phyloP scores from a whole-genome alignment of 1,139 yeast genomes.

The Pichia terricola region DNA sequence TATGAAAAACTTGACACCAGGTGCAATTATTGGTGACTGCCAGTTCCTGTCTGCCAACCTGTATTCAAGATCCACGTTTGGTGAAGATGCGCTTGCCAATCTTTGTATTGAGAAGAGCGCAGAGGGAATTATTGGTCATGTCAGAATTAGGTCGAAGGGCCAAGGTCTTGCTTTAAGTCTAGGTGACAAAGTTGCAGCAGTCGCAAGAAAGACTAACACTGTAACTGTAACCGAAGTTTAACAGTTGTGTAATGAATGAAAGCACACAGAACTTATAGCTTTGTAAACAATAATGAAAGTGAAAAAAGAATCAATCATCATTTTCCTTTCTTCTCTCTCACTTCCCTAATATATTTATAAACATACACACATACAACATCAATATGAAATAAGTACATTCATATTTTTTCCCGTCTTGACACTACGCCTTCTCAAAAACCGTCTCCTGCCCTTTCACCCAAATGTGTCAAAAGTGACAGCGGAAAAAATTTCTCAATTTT shows the following conservation, averaged over 20 bases:
- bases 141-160: conserved; percentile 93
- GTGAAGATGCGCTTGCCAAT: conserved; percentile 96
- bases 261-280: too few species aligned
- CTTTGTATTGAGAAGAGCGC: conserved; percentile 80
- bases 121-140: conserved; percentile 83
- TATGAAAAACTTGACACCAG: conserved; percentile 90
- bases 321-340: too few species aligned
- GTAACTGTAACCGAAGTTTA: conserved; percentile 5
- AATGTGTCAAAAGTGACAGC: too few species aligned
- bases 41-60: conserved; percentile 90
- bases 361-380: too few species aligned
- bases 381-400: too few species aligned
- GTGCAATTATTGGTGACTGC: conserved; percentile 80
- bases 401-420: too few species aligned
- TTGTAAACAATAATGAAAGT: too few species aligned
- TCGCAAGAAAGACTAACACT: conserved; percentile 46
- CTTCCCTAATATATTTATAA: too few species aligned
- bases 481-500: too few species aligned
- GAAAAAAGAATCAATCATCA: too few species aligned
- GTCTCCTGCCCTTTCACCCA: too few species aligned
- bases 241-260: background rate
- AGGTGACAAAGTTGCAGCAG: conserved; percentile 87
- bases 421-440: too few species aligned
- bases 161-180: conserved; percentile 93
- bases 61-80: conserved; percentile 88